Base-by-base conservation (phyloP, 2,329 filamentous ascomycete genomes). In the Penicillium sp. region DNA sequence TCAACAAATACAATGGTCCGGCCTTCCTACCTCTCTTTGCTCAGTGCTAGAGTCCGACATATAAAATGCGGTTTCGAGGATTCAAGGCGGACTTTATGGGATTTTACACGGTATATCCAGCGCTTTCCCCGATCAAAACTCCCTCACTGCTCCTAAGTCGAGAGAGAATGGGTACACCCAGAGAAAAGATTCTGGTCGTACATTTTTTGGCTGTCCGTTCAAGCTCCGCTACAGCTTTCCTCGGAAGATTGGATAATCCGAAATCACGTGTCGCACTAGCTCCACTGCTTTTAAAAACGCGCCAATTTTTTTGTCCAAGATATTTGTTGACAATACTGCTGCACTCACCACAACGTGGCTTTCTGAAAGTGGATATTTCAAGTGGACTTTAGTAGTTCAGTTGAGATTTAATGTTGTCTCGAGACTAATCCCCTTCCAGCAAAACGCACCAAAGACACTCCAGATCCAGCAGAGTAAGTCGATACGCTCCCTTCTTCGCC, bases 261-360 rank as follows among this genome's bases (percentile, higher is more conserved):
- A 5, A 13, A 31, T 71, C 69, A 71, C 70, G 66, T 72, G 70
- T 0, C 44, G 31, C 69, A 57, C 69, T 69, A 70, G 58, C 52
- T 41, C 41, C 58, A 19, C 60, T 54, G 45, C 38, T 60, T 67
- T 68, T 68, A 70, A 69, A 61, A 60, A 56, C 26, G 56, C 23
- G 56, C 63, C 52, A 62, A 61, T 55, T 66, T 65, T 64, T 58
- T 51, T 21, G 35, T 23, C 19, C 30, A 51, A 48, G 38, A 46
- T 45, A 44, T 38, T 56, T 59, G 44, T 49, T 60, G 51, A 63
- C 48, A 51, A 15, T 19, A 55, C 49, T 41, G 35, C 30, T 26
- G 21, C 21, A 60, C 29, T 38, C 41, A 15, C 46, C 30, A 35
- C 26, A 13, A 31, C 17, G n/a, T 15, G 13, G 5, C 15, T 41